A percentile compares a stretch with the other conserved stretches of the same genome.
phyloP scores from a whole-genome alignment of 352 stramenopile species.

The Phytophthora melonis region DNA sequence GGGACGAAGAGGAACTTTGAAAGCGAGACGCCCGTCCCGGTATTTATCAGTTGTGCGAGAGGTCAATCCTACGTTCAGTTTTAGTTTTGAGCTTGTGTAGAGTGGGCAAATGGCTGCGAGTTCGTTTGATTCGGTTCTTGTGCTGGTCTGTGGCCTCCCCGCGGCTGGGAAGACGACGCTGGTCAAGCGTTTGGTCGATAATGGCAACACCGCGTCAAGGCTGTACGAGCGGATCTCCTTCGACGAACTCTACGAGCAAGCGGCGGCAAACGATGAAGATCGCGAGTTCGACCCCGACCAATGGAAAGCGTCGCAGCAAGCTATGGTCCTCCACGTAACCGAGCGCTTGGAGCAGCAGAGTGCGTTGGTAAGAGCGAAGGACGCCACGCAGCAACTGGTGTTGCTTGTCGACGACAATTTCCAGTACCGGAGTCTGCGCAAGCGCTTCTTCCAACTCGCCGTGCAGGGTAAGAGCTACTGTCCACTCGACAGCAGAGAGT shows the following conservation, averaged over 20 bases:
- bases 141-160: conserved; percentile 73
- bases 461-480: conserved; percentile 40
- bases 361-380: not conserved
- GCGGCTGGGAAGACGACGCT: conserved; percentile 79
- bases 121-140: conserved; percentile 34
- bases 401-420: conserved; percentile 83
- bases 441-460: conserved; percentile 71
- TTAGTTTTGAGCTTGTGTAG: conserved; percentile 13
- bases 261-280: not conserved
- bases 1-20: conserved; percentile 16
- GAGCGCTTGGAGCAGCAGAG: conserved; percentile 20
- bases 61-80: not conserved
- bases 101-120: conserved; percentile 25
- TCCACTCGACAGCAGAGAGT: not conserved
- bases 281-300: conserved; percentile 51
- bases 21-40: not conserved
- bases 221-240: conserved; percentile 61
- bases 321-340: conserved; percentile 50
- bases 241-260: conserved; percentile 62
- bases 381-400: conserved; percentile 33
- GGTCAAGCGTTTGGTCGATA: conserved; percentile 36
- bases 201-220: not conserved
- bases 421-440: conserved; percentile 71
- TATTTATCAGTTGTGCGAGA: conserved; percentile 10
- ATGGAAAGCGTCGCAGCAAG: conserved; percentile 65